Conservation (phyloP, 768 basidiomycete species). For the Boletus reticulatus region DNA sequence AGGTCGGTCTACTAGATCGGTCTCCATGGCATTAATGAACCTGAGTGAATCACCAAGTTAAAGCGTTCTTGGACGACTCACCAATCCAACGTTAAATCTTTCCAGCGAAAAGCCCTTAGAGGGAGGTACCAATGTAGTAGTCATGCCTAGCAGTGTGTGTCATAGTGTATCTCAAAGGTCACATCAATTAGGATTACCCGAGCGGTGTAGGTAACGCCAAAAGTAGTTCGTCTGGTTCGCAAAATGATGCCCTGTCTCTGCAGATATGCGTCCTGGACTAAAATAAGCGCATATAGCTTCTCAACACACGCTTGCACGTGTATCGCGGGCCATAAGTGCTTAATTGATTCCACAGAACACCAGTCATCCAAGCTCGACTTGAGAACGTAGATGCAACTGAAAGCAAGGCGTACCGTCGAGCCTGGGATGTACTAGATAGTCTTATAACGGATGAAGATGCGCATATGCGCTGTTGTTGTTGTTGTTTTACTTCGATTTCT, state of each 20-base stretch:
- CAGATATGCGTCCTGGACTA: slow-evolving; percentile 70
- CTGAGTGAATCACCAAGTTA: not conserved
- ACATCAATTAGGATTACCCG: slow-evolving; percentile 40
- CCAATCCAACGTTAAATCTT: slow-evolving; percentile 62
- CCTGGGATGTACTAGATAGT: slow-evolving; percentile 47
- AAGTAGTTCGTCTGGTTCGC: slow-evolving; percentile 81
- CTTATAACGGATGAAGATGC: slow-evolving; percentile 49
- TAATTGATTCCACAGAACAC: slow-evolving; percentile 88
- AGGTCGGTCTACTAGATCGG: slow-evolving; percentile 70
- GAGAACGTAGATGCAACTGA: not conserved
- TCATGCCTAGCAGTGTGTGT: slow-evolving; percentile 48
- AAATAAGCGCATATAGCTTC: not conserved
- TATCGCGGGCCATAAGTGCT: slow-evolving; percentile 6
- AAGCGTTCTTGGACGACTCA: slow-evolving; percentile 33
- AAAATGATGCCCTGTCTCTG: slow-evolving; percentile 73
- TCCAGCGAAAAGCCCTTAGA: slow-evolving; percentile 58
- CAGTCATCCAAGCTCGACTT: slow-evolving; percentile 24
- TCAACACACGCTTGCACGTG: not conserved
- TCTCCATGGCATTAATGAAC: no score
- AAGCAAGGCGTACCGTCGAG: slow-evolving; percentile 53
- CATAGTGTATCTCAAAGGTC: not conserved
- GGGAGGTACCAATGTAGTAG: slow-evolving; percentile 48
- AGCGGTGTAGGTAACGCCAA: slow-evolving; percentile 68
- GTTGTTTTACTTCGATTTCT: slow-evolving; percentile 39
- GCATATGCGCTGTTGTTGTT: slow-evolving; percentile 52